Evolutionary conservation across 2,329 filamentous ascomycete species (phyloP).

Genomic region (Boeremia exigua): DNA sequence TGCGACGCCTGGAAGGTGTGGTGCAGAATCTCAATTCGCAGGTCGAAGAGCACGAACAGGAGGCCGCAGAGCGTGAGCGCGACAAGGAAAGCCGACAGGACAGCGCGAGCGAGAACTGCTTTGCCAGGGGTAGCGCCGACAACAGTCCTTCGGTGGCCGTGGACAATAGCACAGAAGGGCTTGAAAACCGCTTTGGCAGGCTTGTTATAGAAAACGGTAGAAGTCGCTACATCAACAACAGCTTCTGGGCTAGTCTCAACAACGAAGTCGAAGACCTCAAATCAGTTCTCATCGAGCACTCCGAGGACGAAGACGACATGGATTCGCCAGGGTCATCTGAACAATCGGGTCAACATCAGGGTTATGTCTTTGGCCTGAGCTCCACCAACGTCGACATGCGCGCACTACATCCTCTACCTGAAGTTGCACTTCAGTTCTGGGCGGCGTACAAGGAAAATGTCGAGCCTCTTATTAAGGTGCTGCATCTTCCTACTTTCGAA

Average conservation of each 20-base stretch:
- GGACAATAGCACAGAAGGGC: slow-evolving; percentile 44
- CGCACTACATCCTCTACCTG: slow-evolving; percentile 68
- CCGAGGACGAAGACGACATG: slow-evolving; percentile 65
- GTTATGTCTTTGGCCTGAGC: slow-evolving; percentile 75
- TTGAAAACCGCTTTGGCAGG: slow-evolving; percentile 66
- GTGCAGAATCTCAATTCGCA: slow-evolving; percentile 64
- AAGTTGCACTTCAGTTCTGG: slow-evolving; percentile 69
- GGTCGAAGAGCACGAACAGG: slow-evolving; percentile 46
- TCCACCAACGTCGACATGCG: slow-evolving; percentile 72
- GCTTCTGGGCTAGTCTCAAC: slow-evolving; percentile 77
- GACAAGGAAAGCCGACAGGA: slow-evolving; percentile 16
- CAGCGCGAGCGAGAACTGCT: slow-evolving; percentile 17
- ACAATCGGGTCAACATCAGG: slow-evolving; percentile 64
- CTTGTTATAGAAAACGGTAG: slow-evolving; percentile 74
- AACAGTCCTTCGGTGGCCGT: slow-evolving; percentile 27
- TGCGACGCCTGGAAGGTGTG: slow-evolving; percentile 76
- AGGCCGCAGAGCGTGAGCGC: slow-evolving; percentile 37
- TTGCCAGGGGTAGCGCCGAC: not conserved
- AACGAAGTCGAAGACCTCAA: slow-evolving; percentile 74
- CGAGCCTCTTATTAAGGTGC: slow-evolving; percentile 72
- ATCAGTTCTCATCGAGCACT: slow-evolving; percentile 66
- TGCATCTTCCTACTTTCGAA: slow-evolving; percentile 72
- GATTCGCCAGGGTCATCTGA: slow-evolving; percentile 48
- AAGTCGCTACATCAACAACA: slow-evolving; percentile 76
- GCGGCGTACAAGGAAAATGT: slow-evolving; percentile 75